Evolutionary conservation across 768 basidiomycete species (phyloP), one percentile per base, ranked within the genome.

Genomic region (Suillus alpinus): DNA sequence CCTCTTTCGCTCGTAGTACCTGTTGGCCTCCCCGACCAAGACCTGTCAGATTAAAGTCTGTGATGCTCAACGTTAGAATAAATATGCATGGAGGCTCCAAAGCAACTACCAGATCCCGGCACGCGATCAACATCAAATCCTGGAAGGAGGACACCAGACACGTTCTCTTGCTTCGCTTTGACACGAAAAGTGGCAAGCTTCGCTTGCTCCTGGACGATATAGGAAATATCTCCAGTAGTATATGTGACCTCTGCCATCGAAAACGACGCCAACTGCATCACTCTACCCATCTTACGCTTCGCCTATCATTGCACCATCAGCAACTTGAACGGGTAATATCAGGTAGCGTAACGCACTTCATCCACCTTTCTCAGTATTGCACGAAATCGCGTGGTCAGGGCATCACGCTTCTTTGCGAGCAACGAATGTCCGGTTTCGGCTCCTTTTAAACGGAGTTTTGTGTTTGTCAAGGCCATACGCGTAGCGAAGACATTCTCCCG

Each of bases 201-300:
- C 32, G 94, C 95, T 65, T 94, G 91, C 73, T 98, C 96, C 73
- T 98, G 97, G 6, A 99, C 94, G 64, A 97, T 91, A 76, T 98
- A 99, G 50, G 93, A 86, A 70, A 99, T 98, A 71, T 98, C 97
- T 65, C 93, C 93, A 9, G 97, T 96, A 37, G 95, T 87, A 77
- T 98, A 99, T 20, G 95, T 96, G 65, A 99, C 97, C 75, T 98
- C 96, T 0, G 97, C 97, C 79, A 98, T 89, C 46, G 95, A 97
- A 82, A 99, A 97, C 44, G 97, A 98, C 29, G 97, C 97, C 56
- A 98, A 83, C 74, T 99, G 97, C 88, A 99, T 97, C 29, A 98
- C 95, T 61, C 92, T 84, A 34, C 97, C 97, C 97, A 98, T 99
- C 79, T 98, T 95, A 61, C 95, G 86, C 75, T 99, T 99, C 10